phyloP scores from a whole-genome alignment of 306 rosid genomes.

The Adenanthera pavonina region DNA sequence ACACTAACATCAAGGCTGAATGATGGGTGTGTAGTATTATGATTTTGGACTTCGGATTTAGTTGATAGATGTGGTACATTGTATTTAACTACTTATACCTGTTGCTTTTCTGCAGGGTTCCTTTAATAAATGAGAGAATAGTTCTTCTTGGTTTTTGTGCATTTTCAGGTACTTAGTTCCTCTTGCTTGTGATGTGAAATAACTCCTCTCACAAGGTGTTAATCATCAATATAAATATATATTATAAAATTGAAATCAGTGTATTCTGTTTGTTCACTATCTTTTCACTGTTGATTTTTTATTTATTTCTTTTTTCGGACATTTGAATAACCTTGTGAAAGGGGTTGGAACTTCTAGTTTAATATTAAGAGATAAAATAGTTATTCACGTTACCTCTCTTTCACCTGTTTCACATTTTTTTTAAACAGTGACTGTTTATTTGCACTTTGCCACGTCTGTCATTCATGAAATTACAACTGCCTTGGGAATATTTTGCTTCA shows the following conservation, averaged over 20 bases:
- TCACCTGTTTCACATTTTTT: conserved; percentile 31
- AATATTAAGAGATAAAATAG: too few species aligned
- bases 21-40: conserved; percentile 76
- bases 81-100: conserved; percentile 16
- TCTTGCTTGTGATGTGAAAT: conserved; percentile 13
- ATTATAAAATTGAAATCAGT: too few species aligned
- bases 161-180: conserved; percentile 60
- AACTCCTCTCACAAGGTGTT: conserved; percentile 5
- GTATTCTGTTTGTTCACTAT: too few species aligned
- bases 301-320: too few species aligned
- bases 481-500: conserved; percentile 91
- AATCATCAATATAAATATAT: not conserved
- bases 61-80: not conserved
- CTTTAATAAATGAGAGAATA: conserved; percentile 74
- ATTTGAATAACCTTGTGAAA: too few species aligned
- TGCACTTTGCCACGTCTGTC: conserved; percentile 82
- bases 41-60: conserved; percentile 28
- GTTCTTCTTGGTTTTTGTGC: conserved; percentile 82
- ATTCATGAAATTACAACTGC: conserved; percentile 82
- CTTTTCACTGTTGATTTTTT: too few species aligned
- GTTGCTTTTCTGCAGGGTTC: conserved; percentile 58
- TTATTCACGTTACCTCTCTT: not conserved
- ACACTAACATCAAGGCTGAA: conserved; percentile 78
- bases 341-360: too few species aligned
- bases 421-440: conserved; percentile 70